These are phyloP conservation scores for Cordyceps farinosa DNA, from an alignment of 2,329 filamentous ascomycete genomes.

Conservation along the genomic window DNA sequence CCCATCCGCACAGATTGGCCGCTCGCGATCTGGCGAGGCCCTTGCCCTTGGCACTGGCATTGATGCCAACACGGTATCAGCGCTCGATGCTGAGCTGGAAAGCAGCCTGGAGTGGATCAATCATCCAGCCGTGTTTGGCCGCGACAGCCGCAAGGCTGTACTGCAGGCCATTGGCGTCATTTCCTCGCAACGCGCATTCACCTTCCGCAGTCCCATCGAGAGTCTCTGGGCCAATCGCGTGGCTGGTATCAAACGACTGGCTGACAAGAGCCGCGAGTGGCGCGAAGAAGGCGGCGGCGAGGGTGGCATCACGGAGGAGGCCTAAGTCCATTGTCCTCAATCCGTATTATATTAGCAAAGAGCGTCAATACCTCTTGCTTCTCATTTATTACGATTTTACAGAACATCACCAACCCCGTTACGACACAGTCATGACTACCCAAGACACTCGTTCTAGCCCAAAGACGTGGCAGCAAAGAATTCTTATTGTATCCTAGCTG, in stretches of 20 bases:
- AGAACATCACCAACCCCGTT: conserved; percentile 8
- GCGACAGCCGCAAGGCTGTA: conserved; percentile 92
- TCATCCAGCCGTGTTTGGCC: conserved; percentile 89
- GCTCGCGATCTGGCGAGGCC: conserved; percentile 53
- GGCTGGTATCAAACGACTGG: conserved; percentile 73
- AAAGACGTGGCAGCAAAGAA: conserved; percentile 9
- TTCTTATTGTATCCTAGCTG: conserved; percentile 2
- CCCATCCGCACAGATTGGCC: conserved; percentile 43
- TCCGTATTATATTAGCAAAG: background rate
- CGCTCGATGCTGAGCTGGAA: conserved; percentile 87
- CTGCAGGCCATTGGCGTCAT: conserved; percentile 96
- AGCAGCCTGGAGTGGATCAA: conserved; percentile 94
- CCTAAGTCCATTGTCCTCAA: conserved; percentile 34
- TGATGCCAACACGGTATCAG: conserved; percentile 74
- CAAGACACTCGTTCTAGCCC: conserved; percentile 10
- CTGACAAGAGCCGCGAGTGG: conserved; percentile 86
- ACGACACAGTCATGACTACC: conserved; percentile 16
- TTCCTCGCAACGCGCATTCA: conserved; percentile 88
- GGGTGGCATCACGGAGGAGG: conserved; percentile 58
- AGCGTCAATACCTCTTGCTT: background rate
- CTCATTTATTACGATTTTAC: conserved; percentile 4
- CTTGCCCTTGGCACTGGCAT: conserved; percentile 69
- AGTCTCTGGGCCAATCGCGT: conserved; percentile 84
- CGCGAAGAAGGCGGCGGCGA: conserved; percentile 79
- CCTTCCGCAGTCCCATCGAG: conserved; percentile 87